These are phyloP conservation scores for Mycena capillaripes DNA, from an alignment of 768 basidiomycete species.

Conservation along the genomic window DNA sequence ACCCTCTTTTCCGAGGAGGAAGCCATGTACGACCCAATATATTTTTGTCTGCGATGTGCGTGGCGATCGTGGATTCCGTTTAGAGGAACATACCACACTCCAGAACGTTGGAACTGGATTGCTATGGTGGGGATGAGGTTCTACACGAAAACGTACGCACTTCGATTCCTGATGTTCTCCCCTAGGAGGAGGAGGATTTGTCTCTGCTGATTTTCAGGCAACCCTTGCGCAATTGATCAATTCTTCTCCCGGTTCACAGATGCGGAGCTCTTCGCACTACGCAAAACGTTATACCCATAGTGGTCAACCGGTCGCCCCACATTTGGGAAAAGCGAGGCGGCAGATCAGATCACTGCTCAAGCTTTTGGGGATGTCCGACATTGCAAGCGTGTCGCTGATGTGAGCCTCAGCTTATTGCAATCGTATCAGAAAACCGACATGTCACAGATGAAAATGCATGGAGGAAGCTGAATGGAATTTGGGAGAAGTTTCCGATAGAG, in stretches of 20 bases:
- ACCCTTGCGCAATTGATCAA: too few species aligned
- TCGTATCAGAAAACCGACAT: not conserved
- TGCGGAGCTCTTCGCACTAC: too few species aligned
- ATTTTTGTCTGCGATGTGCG: too few species aligned
- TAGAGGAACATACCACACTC: slow-evolving; percentile 1
- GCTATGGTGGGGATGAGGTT: not conserved
- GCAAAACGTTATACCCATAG: too few species aligned
- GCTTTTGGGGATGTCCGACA: not conserved
- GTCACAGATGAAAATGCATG: not conserved
- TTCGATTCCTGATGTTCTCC: too few species aligned
- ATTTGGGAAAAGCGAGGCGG: too few species aligned
- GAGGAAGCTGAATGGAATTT: not conserved
- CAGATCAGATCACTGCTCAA: not conserved
- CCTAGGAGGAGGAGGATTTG: too few species aligned
- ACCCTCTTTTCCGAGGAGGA: not conserved
- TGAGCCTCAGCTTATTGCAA: not conserved
- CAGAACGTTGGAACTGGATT: not conserved
- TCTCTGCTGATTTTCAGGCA: too few species aligned
- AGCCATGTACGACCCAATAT: not conserved
- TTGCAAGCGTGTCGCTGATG: not conserved
- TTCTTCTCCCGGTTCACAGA: too few species aligned
- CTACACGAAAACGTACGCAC: too few species aligned
- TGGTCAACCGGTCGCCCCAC: too few species aligned
- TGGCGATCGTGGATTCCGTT: not conserved
- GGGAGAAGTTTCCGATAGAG: not conserved